Evolutionary conservation across 495 filamentous ascomycete genomes (phyloP).

Genomic region (Penicillium ucsense): DNA sequence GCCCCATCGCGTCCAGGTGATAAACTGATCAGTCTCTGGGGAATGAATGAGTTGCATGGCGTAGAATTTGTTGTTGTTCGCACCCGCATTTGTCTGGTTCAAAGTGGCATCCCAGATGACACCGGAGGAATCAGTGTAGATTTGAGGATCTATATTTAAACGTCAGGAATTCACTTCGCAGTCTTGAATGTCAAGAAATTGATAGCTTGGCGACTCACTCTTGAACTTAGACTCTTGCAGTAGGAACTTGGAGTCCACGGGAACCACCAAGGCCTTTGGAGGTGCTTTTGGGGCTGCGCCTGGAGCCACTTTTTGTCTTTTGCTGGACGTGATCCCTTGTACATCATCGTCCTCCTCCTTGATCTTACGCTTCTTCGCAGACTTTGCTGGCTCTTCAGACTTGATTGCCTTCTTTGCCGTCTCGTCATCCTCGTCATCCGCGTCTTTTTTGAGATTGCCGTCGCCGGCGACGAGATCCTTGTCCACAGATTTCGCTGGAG

Average conservation of each 20-base stretch:
- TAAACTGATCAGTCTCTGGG: slow-evolving; percentile 22
- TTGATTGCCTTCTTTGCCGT: slow-evolving; percentile 6
- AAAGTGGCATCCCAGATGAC: slow-evolving; percentile 53
- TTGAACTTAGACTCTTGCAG: not conserved
- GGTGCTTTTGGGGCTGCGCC: slow-evolving; percentile 32
- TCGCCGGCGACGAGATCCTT: not conserved
- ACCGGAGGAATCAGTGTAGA: slow-evolving; percentile 54
- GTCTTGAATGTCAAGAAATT: not conserved
- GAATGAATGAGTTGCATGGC: slow-evolving; percentile 42
- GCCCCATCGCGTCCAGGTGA: slow-evolving; percentile 66
- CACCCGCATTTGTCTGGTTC: slow-evolving; percentile 39
- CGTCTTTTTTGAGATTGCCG: slow-evolving; percentile 5
- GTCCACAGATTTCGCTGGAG: not conserved
- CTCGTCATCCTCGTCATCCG: not conserved
- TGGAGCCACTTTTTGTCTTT: slow-evolving; percentile 37
- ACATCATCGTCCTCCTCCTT: slow-evolving; percentile 2
- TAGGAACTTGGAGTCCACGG: slow-evolving; percentile 41
- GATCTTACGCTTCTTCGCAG: slow-evolving; percentile 20
- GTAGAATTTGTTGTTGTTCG: slow-evolving; percentile 70
- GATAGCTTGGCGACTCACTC: slow-evolving; percentile 5
- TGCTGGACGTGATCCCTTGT: slow-evolving; percentile 4
- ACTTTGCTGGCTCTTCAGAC: slow-evolving; percentile 5
- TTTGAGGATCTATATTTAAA: slow-evolving; percentile 15
- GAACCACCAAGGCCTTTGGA: slow-evolving; percentile 29
- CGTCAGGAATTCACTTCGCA: not conserved